Base-by-base conservation (phyloP, 345 rosid genomes). In the Lenwebbia sp. region DNA sequence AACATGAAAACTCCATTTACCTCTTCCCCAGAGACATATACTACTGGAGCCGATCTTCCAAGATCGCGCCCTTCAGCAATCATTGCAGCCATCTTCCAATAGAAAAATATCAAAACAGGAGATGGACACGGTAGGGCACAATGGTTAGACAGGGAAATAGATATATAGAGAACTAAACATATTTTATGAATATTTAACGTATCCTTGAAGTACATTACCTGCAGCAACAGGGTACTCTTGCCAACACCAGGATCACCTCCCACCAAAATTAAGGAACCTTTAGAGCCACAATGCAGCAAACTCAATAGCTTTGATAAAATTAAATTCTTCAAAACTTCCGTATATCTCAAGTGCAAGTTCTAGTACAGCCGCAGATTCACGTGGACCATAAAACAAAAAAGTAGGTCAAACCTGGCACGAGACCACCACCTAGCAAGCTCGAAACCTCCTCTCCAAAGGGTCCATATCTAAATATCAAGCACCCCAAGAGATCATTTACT, bases 231-330 rank as follows among this genome's bases (percentile, higher is more conserved):
- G 37, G 99, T 97, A 86, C 99, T 97, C 92, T 97, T 97, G 89
- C 99, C 99, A 88, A 97, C 94, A 86, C 99, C 99, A 81, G 99
- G 99, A 88, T 97, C 98, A 85, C 99, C 99, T 86, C 99, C 96
- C 86, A 97, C 87, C 92, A 97, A 91, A 89, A 97, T 92, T 91
- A 97, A 83, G 55, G 99, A 97, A 85, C 98, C 99, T 95, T 86
- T 65, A 90, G 88, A 86, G 47, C 81, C 74, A 82, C 44, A 6
- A 50, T 40, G 33, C 49, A 44, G 53, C 19, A 49, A 56, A 82
- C 15, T 47, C 17, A 26, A 54, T 25, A 84, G 13, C 78, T 70
- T 70, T 70, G 78, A 70, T 2, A 19, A 19, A 70, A 26, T 82
- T n/a, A 82, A 23, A 25, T 28, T 44, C 76, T 84, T 52, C 21